Evolutionary conservation across 441 rosid species (phyloP).

Genomic region (Arabidopsis lyrata): DNA sequence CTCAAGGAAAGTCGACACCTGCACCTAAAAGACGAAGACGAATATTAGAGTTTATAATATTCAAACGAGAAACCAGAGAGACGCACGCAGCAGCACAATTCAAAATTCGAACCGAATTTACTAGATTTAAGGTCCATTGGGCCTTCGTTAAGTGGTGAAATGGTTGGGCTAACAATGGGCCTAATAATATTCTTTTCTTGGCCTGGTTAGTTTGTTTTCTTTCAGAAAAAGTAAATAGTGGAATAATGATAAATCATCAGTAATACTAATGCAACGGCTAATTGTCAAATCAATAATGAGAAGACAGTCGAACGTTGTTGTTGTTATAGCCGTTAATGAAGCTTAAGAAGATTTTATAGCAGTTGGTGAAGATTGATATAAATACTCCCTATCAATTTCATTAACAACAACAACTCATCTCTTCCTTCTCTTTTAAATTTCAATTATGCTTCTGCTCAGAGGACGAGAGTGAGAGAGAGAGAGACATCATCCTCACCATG

Average conservation of each 20-base stretch:
- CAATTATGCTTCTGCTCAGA: not conserved
- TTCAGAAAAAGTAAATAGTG: too few species aligned
- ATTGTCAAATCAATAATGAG: not conserved
- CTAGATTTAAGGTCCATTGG: slow-evolving; percentile 20
- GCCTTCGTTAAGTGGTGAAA: not conserved
- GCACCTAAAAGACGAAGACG: too few species aligned
- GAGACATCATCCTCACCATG: too few species aligned
- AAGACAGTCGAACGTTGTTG: not conserved
- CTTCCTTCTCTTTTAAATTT: not conserved
- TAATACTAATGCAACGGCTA: not conserved
- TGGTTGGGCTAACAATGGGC: not conserved
- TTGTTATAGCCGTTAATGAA: too few species aligned
- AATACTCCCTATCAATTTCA: not conserved
- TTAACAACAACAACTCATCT: not conserved
- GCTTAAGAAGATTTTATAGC: not conserved
- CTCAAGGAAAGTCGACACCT: too few species aligned
- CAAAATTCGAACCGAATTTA: not conserved
- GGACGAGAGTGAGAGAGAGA: not conserved
- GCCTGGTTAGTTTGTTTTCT: too few species aligned
- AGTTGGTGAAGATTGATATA: not conserved
- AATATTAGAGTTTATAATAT: too few species aligned
- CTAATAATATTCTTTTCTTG: not conserved
- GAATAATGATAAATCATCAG: too few species aligned
- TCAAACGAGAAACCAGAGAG: too few species aligned
- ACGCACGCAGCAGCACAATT: too few species aligned